Evolutionary conservation across 202 grass and related monocot genomes (phyloP).

Genomic region (Schoenoplectus tabernaemontani): DNA sequence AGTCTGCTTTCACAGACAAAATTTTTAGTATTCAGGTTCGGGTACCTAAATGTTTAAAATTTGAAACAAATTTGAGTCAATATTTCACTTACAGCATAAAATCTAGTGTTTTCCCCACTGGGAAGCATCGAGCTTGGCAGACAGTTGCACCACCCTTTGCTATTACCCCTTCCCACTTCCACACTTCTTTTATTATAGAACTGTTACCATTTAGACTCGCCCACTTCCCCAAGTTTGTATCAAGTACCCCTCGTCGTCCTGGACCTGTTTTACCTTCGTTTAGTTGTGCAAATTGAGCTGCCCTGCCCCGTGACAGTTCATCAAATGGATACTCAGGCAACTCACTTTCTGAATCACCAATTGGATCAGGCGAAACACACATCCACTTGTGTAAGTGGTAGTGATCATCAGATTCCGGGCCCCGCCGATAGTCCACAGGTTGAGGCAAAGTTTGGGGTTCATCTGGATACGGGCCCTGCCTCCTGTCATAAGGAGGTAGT

Average conservation of each 20-base stretch:
- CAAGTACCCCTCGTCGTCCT: background rate
- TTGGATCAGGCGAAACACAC: background rate
- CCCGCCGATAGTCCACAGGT: slow-evolving; percentile 34
- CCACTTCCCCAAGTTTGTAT: slow-evolving; percentile 25
- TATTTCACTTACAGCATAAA: slow-evolving; percentile 89
- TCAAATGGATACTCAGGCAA: slow-evolving; percentile 84
- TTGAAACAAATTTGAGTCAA: slow-evolving; percentile 1
- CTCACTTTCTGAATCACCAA: slow-evolving; percentile 11
- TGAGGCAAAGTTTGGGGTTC: slow-evolving; percentile 36
- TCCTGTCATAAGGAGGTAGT: slow-evolving; percentile 44
- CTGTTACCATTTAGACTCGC: slow-evolving; percentile 31
- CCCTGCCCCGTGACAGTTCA: slow-evolving; percentile 31
- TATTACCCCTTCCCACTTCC: slow-evolving; percentile 93
- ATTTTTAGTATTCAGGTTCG: background rate
- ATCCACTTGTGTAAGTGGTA: slow-evolving; percentile 14
- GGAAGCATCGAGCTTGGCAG: slow-evolving; percentile 88
- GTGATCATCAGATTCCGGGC: slow-evolving; percentile 16
- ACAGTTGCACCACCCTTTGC: slow-evolving; percentile 86
- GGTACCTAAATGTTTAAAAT: background rate
- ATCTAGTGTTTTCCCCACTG: slow-evolving; percentile 80
- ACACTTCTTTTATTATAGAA: slow-evolving; percentile 43
- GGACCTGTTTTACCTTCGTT: background rate
- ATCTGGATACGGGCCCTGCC: slow-evolving; percentile 19
- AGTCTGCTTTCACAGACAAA: background rate
- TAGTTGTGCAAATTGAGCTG: background rate